Conservation (phyloP, 2,329 filamentous ascomycete species). For the Xylaria arbuscula region DNA sequence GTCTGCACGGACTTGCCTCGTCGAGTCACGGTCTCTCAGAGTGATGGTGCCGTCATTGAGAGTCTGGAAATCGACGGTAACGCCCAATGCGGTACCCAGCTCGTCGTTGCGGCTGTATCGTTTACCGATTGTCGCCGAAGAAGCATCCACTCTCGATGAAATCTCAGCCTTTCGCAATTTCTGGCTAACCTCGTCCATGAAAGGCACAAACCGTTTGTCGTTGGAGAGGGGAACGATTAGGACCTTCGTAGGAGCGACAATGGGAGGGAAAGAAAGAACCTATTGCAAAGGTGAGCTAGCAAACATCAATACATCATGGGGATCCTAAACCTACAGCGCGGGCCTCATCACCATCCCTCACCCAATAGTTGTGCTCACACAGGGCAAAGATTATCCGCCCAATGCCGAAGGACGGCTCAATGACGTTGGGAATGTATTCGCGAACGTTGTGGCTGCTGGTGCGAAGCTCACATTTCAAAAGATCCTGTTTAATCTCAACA, state of each 20-base stretch:
- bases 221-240: neutral
- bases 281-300: neutral
- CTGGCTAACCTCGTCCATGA: constrained; percentile 74
- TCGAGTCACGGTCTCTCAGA: constrained; percentile 89
- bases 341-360: neutral
- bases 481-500: constrained; percentile 81
- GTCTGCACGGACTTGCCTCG: constrained; percentile 86
- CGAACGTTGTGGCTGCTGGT: constrained; percentile 84
- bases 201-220: neutral
- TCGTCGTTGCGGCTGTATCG: constrained; percentile 96
- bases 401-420: constrained; percentile 97
- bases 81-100: constrained; percentile 90
- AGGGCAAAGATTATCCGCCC: constrained; percentile 80
- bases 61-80: constrained; percentile 97
- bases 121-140: constrained; percentile 92
- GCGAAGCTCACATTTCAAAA: constrained; percentile 85
- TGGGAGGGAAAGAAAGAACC: neutral
- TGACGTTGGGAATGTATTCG: constrained; percentile 94
- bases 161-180: constrained; percentile 56
- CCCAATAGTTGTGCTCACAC: neutral
- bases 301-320: neutral
- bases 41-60: constrained; percentile 88
- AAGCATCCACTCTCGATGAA: constrained; percentile 89
- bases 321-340: neutral
- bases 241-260: neutral